Evolutionary conservation across 78 protist species (phyloP), one percentile per base, ranked within the genome.

Genomic region (Guillardia theta): DNA sequence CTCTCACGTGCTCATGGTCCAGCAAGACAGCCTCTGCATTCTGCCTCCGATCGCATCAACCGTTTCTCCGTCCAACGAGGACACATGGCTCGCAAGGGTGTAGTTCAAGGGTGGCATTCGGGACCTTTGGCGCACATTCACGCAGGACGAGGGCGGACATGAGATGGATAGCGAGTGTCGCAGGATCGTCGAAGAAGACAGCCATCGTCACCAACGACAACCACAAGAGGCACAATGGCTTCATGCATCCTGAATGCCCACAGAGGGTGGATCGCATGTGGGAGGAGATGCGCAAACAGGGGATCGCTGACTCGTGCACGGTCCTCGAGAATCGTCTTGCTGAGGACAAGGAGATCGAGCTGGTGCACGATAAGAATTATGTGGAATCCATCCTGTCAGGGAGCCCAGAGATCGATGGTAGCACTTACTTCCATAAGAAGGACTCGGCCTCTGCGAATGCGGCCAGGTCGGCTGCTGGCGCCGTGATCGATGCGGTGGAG

Each of bases 381-480:
- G 83, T 70, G 3, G 33, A 24, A 24, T 36, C 83, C 21, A 43
- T 33, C n/a, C 1, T 24, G 3, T 36, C 83, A 3, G 83, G 83
- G 33, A 70, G 12, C 45, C 45, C 83, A 22, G 22, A 12, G 22
- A 24, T 12, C 45, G 83, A 70, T 43, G 15, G 10, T 12, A 70
- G 83, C 83, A 70, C 83, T 43, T 70, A 70, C 83, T 70, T 70
- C 41, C 83, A 70, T 22, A 70, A 24, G 41, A 70, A 70, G 41
- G 36, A 70, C 41, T 15, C 15, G 10, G 83, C 41, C 21, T 22
- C 36, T 12, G 83, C 83, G 41, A 33, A 22, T 1, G 83, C 83
- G 27, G 83, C 83, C 46, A 12, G 83, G 21, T 12, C 36, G 10
- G 83, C 83, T 1, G 83, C 83, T 9, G 83, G 83, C 83, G 10